Evolutionary conservation across 176 grass and related monocot species (phyloP).

Genomic region (Triticum dicoccoides): DNA sequence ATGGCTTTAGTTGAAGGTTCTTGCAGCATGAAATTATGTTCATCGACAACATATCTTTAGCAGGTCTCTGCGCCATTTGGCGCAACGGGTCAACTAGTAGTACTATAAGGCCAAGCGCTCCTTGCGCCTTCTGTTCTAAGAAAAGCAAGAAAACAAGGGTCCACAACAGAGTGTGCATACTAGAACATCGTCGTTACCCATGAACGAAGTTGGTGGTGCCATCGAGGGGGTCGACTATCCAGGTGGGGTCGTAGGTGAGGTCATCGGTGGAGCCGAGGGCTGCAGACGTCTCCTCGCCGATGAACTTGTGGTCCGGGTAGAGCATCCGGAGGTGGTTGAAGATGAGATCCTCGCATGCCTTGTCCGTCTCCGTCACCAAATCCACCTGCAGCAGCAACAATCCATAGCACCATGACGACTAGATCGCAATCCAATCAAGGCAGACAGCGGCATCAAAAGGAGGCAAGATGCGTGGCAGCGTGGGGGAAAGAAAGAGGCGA

Average conservation of each 20-base stretch:
- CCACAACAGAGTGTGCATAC: not conserved
- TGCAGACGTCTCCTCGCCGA: slow-evolving; percentile 93
- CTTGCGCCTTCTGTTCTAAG: not conserved
- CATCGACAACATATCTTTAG: no score
- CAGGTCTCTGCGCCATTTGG: no score
- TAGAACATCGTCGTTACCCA: slow-evolving; percentile 47
- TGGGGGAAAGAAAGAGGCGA: not conserved
- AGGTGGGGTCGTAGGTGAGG: slow-evolving; percentile 84
- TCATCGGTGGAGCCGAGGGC: slow-evolving; percentile 65
- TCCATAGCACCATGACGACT: not conserved
- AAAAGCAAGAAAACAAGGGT: not conserved
- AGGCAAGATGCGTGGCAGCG: not conserved
- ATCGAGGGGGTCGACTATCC: slow-evolving; percentile 94
- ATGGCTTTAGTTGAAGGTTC: no score
- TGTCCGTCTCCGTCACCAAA: slow-evolving; percentile 99
- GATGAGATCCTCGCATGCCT: slow-evolving; percentile 94
- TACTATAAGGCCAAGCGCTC: not conserved
- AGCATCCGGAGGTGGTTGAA: slow-evolving; percentile 82
- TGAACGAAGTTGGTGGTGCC: slow-evolving; percentile 99
- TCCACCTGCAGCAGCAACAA: slow-evolving; percentile 60
- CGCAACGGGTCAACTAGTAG: no score
- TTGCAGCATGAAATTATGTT: no score
- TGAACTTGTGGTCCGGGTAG: slow-evolving; percentile 89
- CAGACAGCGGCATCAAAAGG: not conserved
- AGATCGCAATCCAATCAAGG: slow-evolving; percentile 16